Conservation (phyloP, 2,329 filamentous ascomycete species). For the Aspergillus fumigatus region DNA sequence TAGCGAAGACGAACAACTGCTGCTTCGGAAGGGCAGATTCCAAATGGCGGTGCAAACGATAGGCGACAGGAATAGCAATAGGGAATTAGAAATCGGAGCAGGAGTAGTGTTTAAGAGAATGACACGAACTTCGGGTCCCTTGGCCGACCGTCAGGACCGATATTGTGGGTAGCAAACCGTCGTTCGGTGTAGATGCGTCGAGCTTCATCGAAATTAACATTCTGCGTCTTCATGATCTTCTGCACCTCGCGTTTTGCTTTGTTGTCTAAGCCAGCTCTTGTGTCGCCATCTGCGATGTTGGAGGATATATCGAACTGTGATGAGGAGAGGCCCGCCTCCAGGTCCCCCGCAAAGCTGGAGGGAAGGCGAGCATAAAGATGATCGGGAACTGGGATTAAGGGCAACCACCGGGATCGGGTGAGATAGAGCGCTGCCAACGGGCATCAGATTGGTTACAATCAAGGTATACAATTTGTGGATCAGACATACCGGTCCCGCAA, state of each 20-base stretch:
- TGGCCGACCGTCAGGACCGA: slow-evolving; percentile 81
- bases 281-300: slow-evolving; percentile 77
- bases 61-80: background rate
- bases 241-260: slow-evolving; percentile 76
- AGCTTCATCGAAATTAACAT: slow-evolving; percentile 86
- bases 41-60: background rate
- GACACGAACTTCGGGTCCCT: slow-evolving; percentile 94
- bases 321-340: slow-evolving; percentile 81
- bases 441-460: slow-evolving; percentile 6
- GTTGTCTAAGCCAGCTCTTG: slow-evolving; percentile 74
- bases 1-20: background rate
- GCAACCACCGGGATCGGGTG: slow-evolving; percentile 73
- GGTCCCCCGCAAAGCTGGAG: slow-evolving; percentile 72
- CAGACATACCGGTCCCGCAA: slow-evolving; percentile 59
- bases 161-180: slow-evolving; percentile 79
- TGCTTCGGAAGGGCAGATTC: background rate
- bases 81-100: background rate
- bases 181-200: slow-evolving; percentile 80
- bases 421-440: slow-evolving; percentile 63
- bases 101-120: slow-evolving; percentile 59
- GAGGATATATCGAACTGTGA: slow-evolving; percentile 74
- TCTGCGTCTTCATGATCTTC: slow-evolving; percentile 81
- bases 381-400: slow-evolving; percentile 59
- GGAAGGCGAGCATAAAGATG: slow-evolving; percentile 76
- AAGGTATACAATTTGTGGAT: slow-evolving; percentile 1